Conservation (phyloP, 1,284 basidiomycete species). For the Cryptococcus sp. region DNA sequence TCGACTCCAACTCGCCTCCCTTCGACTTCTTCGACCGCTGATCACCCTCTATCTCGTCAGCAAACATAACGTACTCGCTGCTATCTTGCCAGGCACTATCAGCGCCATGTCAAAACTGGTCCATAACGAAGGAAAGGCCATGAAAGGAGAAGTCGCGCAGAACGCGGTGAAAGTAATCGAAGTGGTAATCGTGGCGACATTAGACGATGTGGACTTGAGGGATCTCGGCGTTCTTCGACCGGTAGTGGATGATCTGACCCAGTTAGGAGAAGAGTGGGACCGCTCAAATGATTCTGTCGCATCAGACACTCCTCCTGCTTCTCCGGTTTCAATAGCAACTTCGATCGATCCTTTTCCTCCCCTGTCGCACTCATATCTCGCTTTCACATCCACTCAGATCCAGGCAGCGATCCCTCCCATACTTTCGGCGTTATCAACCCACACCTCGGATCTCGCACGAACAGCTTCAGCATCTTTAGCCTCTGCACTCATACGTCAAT, state of each 20-base stretch:
- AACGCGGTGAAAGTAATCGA: slow-evolving; percentile 64
- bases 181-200: slow-evolving; percentile 53
- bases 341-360: slow-evolving; percentile 40
- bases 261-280: slow-evolving; percentile 41
- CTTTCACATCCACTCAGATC: slow-evolving; percentile 51
- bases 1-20: slow-evolving; percentile 64
- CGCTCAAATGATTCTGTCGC: slow-evolving; percentile 4
- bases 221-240: slow-evolving; percentile 63
- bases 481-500: slow-evolving; percentile 61
- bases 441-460: slow-evolving; percentile 49
- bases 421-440: slow-evolving; percentile 35
- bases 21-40: slow-evolving; percentile 64
- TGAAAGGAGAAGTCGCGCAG: slow-evolving; percentile 54
- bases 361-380: slow-evolving; percentile 50
- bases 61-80: slow-evolving; percentile 58
- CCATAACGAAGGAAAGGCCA: slow-evolving; percentile 19
- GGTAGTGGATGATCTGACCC: slow-evolving; percentile 50
- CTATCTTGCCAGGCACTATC: slow-evolving; percentile 77
- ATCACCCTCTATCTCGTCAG: slow-evolving; percentile 66
- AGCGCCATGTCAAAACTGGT: slow-evolving; percentile 72
- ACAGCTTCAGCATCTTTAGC: slow-evolving; percentile 55
- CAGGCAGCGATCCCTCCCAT: slow-evolving; percentile 45
- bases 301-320: slow-evolving; percentile 9
- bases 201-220: slow-evolving; percentile 63
- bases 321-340: slow-evolving; percentile 8